phyloP scores from a whole-genome alignment of 2,329 filamentous ascomycete genomes.

The Xylariaceae sp. region DNA sequence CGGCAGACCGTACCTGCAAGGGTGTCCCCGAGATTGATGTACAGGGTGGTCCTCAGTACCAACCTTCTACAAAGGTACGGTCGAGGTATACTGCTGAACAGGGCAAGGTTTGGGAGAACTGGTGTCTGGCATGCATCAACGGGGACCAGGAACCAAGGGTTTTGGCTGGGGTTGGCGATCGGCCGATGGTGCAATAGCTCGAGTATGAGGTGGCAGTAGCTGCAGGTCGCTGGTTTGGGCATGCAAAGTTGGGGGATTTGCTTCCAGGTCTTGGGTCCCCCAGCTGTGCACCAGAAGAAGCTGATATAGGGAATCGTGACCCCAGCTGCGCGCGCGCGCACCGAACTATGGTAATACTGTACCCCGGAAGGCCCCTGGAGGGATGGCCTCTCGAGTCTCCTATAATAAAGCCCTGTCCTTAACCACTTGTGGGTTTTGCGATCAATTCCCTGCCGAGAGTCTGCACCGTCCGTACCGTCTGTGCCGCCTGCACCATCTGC shows the following conservation, averaged over 20 bases:
- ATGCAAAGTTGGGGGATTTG: slow-evolving; percentile 30
- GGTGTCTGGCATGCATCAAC: slow-evolving; percentile 27
- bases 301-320: slow-evolving; percentile 20
- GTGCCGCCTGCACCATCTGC: neutral
- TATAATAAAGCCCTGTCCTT: slow-evolving; percentile 6
- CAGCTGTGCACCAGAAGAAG: slow-evolving; percentile 16
- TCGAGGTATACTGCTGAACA: slow-evolving; percentile 27
- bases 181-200: slow-evolving; percentile 39
- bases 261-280: slow-evolving; percentile 19
- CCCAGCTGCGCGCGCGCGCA: slow-evolving; percentile 13
- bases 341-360: slow-evolving; percentile 11
- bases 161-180: slow-evolving; percentile 34
- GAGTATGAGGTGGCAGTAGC: slow-evolving; percentile 43
- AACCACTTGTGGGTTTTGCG: slow-evolving; percentile 2
- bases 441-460: slow-evolving; percentile 11
- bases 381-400: slow-evolving; percentile 13
- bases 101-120: slow-evolving; percentile 23
- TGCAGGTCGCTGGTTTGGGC: slow-evolving; percentile 44
- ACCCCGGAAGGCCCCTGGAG: slow-evolving; percentile 11
- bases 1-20: slow-evolving; percentile 29
- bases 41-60: slow-evolving; percentile 33
- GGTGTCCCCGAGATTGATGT: slow-evolving; percentile 28
- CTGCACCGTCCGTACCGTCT: slow-evolving; percentile 6
- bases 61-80: slow-evolving; percentile 30
- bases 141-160: slow-evolving; percentile 31